Evolutionary conservation across 305 asterid species (phyloP), one percentile per base, ranked within the genome.

Genomic region (Nicotiana rustica): DNA sequence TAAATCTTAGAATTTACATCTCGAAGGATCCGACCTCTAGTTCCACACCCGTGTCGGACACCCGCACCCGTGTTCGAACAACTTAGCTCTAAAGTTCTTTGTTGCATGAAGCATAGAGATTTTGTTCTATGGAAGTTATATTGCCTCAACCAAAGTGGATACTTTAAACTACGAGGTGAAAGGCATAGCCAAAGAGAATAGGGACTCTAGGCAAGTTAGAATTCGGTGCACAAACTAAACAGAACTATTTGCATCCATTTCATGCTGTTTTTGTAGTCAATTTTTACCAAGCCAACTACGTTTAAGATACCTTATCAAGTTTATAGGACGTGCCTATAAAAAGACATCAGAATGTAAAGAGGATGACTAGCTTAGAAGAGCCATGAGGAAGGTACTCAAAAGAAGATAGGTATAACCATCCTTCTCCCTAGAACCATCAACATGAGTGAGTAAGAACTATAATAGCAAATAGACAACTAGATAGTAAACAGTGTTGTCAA

Each of bases 241-340:
- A 68, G 55, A 68, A 68, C 76, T 68, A 68, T 36, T 17, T 68
- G 29, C 55, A 36, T 52, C 15, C 55, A 68, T 25, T 68, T n/a
- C 31, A 68, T 36, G 52, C 9, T 67, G 17, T 3, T 8, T 62
- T 8, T 15, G n/a, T 17, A 67, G 75, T 35, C 75, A 67, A 4
- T 35, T 67, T 67, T 9, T 33, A 67, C 52, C 52, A 67, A 35
- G 15, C 52, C 0, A 35, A 15, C 52, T 35, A 35, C 0, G 41
- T 36, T 36, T 5, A 36, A 36, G 7, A 36, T 6, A 35, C 25
- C 15, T 7, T 35, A 67, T 47, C 75, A 67, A 35, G 52, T 67
- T 49, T 35, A 67, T 35, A 68, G 31, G 52, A 68, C 17, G 41
- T 17, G 17, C n/a, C 41, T 25, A 67, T 8, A 67, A 67, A 10